A percentile compares a stretch with the other conserved stretches of the same genome.
Evolutionary conservation across 306 rosid genomes (phyloP).

Genomic region (Quercus ilex): DNA sequence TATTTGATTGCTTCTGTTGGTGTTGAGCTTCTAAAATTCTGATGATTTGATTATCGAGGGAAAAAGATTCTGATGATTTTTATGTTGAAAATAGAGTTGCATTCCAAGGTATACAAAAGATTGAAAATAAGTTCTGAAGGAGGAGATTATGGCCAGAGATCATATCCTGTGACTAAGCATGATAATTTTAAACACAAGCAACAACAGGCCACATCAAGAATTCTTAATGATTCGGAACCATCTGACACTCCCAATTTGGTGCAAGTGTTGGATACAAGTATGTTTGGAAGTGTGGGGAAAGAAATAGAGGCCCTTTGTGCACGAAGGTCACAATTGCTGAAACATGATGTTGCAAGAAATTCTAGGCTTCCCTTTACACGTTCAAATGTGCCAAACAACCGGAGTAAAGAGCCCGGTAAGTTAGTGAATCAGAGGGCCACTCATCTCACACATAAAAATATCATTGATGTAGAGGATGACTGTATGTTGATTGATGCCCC

Average conservation of each 20-base stretch:
- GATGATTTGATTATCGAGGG: neutral
- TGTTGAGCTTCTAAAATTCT: neutral
- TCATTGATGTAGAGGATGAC: neutral
- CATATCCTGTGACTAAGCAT: neutral
- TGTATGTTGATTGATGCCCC: neutral
- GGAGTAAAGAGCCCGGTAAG: neutral
- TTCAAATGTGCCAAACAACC: neutral
- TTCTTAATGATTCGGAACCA: neutral
- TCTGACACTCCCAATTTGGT: neutral
- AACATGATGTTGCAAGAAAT: neutral
- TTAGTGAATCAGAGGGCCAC: neutral
- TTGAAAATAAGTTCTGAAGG: neutral
- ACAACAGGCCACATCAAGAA: neutral
- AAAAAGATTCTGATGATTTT: neutral
- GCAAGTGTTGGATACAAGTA: neutral
- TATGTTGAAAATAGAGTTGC: neutral
- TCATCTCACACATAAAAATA: neutral
- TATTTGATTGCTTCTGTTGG: neutral
- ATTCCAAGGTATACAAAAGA: neutral
- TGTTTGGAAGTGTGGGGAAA: neutral
- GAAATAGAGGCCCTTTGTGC: conserved; percentile 3
- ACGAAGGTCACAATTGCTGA: neutral
- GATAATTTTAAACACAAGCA: neutral
- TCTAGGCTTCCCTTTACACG: neutral
- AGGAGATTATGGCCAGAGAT: neutral